Base-by-base conservation (phyloP, 2,329 filamentous ascomycete genomes). In the Nigrograna mackinnonii region DNA sequence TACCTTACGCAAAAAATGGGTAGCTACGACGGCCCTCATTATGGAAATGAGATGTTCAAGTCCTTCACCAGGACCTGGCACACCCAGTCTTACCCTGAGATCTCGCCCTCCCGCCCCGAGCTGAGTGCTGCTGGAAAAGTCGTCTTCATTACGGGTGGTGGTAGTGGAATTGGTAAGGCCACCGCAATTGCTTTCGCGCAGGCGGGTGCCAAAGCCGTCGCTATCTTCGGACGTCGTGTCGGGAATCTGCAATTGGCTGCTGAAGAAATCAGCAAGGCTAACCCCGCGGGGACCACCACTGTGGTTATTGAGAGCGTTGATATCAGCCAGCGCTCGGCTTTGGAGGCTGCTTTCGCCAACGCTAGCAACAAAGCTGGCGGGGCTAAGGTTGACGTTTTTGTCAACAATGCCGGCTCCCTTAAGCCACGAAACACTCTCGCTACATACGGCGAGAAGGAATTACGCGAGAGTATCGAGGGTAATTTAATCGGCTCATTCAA, bases 51-150 rank as follows among this genome's bases (percentile, higher is more conserved):
- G 18, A n/a, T 19, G n/a, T 28, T 26, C 52, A 41, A 44, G 31
- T 70, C 67, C 16, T 68, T 68, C 49, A 74, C 72, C 35, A 47
- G 54, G 40, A 67, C 50, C 3, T 69, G 58, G 50, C 71, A 71
- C 51, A 58, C 51, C 11, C 55, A 58, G 16, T 53, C 64, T 3
- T 67, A 73, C 42, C 49, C 56, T 13, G 57, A 67, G 16, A 65
- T 75, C 24, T 69, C 65, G 19, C 72, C 73, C 5, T 28, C 38
- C 22, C 37, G 35, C 13, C 44, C 52, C 4, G 41, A 44, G 31
- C 38, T 41, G 12, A 21, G 30, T 17, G 30, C 28, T 9, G 31
- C 31, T n/a, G 54, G 51, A 9, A 56, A 54, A 39, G 39, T 38
- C 18, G 38, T 56, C 20, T 19, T 57, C 16, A 46, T 57, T 19